These are phyloP conservation scores for Taiozyma sp. DNA, from an alignment of 1,139 yeast genomes.

Conservation along the genomic window DNA sequence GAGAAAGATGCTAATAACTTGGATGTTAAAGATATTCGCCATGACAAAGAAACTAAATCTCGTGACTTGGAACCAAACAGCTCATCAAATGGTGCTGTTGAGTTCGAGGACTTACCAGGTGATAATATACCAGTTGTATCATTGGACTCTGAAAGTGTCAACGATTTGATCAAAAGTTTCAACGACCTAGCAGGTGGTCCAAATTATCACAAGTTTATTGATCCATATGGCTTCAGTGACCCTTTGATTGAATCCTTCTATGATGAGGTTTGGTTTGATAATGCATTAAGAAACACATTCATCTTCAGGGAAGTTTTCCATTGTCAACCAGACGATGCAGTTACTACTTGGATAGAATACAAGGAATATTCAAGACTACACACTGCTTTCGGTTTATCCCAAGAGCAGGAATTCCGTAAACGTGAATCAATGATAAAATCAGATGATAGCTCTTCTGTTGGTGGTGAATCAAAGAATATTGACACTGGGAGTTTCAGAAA, in stretches of 20 bases:
- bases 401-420: conserved; percentile 28
- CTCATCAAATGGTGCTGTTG: conserved; percentile 5
- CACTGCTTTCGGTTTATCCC: conserved; percentile 53
- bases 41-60: background rate
- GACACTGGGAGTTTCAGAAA: background rate
- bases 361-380: conserved; percentile 59
- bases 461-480: background rate
- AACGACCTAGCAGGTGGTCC: conserved; percentile 7
- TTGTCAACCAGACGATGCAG: conserved; percentile 91
- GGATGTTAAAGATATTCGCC: background rate
- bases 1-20: background rate
- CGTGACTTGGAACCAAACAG: conserved; percentile 1
- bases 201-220: conserved; percentile 48
- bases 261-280: conserved; percentile 84
- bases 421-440: conserved; percentile 7
- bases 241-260: conserved; percentile 77
- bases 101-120: conserved; percentile 20
- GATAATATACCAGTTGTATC: conserved; percentile 43
- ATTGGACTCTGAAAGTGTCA: conserved; percentile 42
- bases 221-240: conserved; percentile 85
- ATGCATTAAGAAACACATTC: conserved; percentile 80
- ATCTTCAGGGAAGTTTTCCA: conserved; percentile 84
- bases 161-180: conserved; percentile 37
- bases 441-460: background rate
- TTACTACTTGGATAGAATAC: conserved; percentile 85